A percentile compares a stretch with the other conserved stretches of the same genome.
Conservation (phyloP, 495 filamentous ascomycete genomes). For the Aspergillus haitiensis region DNA sequence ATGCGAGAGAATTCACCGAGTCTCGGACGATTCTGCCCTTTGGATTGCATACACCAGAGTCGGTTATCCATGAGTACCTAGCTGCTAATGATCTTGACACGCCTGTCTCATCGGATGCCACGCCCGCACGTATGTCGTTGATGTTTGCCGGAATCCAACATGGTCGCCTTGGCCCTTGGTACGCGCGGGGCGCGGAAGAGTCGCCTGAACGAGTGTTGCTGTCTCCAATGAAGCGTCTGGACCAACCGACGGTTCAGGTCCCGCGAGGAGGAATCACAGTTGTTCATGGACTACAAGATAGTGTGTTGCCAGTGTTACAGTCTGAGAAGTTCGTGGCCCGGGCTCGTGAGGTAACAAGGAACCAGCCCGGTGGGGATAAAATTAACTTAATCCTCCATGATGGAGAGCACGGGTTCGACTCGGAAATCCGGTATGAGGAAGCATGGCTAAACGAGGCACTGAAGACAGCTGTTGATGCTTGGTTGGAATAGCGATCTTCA, state of each 20-base stretch:
- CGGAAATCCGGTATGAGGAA: constrained; percentile 7
- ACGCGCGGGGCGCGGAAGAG: constrained; percentile 5
- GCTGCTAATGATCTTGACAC: neutral
- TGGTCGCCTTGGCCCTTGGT: neutral
- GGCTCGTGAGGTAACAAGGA: neutral
- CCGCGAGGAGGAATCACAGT: constrained; percentile 8
- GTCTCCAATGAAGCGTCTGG: constrained; percentile 1
- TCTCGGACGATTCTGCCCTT: neutral
- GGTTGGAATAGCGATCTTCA: constrained; percentile 1
- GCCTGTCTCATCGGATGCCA: neutral
- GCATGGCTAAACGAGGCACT: constrained; percentile 9
- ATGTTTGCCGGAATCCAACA: constrained; percentile 11
- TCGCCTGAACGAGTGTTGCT: neutral
- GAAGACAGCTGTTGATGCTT: neutral
- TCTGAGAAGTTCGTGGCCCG: neutral
- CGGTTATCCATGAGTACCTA: neutral
- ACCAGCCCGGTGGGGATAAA: neutral
- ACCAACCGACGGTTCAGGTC: neutral
- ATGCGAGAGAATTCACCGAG: neutral
- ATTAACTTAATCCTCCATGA: neutral
- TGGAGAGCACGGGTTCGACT: constrained; percentile 13
- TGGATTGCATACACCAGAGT: neutral
- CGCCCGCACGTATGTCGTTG: neutral
- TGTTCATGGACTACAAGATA: constrained; percentile 9
- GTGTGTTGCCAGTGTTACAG: constrained; percentile 2